Evolutionary conservation across 2,329 filamentous ascomycete species (phyloP).

Genomic region (Zalaria obscura): DNA sequence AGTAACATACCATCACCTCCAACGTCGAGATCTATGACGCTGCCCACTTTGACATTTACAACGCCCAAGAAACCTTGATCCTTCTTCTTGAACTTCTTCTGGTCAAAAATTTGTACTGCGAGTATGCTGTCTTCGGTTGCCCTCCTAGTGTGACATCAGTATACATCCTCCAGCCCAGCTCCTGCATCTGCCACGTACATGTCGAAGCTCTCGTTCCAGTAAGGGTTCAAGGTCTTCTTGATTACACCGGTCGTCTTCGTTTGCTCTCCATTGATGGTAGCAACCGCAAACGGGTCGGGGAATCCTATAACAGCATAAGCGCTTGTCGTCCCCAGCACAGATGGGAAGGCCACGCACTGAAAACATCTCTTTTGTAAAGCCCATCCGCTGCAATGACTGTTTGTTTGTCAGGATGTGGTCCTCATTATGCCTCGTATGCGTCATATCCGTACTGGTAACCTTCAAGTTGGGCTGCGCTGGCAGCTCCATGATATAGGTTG

Average conservation of each 20-base stretch:
- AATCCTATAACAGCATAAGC: slow-evolving; percentile 53
- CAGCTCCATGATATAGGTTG: slow-evolving; percentile 24
- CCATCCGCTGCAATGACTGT: slow-evolving; percentile 97
- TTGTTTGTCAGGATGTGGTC: slow-evolving; percentile 1
- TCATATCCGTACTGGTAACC: slow-evolving; percentile 62
- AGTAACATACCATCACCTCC: slow-evolving; percentile 69
- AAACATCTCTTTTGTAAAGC: slow-evolving; percentile 97
- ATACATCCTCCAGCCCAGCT: neutral
- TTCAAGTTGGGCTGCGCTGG: slow-evolving; percentile 63
- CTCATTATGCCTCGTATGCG: slow-evolving; percentile 1
- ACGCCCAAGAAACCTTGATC: slow-evolving; percentile 96
- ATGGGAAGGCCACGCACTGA: slow-evolving; percentile 51
- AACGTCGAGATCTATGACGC: slow-evolving; percentile 79
- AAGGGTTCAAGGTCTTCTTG: slow-evolving; percentile 96
- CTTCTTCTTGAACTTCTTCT: slow-evolving; percentile 99
- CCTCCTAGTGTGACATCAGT: slow-evolving; percentile 40
- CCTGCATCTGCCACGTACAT: slow-evolving; percentile 48
- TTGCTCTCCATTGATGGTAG: slow-evolving; percentile 93
- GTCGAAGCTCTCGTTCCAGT: slow-evolving; percentile 99
- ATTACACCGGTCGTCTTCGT: slow-evolving; percentile 96
- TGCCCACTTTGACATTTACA: slow-evolving; percentile 91
- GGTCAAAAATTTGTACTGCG: slow-evolving; percentile 96
- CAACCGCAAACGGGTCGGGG: slow-evolving; percentile 93
- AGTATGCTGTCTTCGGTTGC: slow-evolving; percentile 93
- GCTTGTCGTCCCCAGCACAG: slow-evolving; percentile 2